phyloP scores from a whole-genome alignment of 169 alveolate genomes.

The Plasmodium fragile region DNA sequence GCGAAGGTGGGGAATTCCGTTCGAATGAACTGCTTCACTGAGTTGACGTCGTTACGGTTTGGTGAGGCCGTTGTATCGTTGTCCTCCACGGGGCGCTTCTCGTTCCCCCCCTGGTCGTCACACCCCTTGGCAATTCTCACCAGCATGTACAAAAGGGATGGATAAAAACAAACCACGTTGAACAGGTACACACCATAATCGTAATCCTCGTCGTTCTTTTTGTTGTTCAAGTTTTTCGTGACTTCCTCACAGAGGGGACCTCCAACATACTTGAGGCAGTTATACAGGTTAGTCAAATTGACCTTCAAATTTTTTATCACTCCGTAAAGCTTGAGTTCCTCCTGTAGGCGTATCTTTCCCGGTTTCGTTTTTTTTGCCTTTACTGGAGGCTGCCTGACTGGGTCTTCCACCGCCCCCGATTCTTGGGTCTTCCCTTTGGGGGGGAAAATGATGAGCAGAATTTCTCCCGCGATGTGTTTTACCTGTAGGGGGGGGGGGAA shows the following conservation, averaged over 20 bases:
- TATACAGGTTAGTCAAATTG: conserved; percentile 26
- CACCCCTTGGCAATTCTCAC: neutral
- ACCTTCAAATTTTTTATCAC: conserved; percentile 38
- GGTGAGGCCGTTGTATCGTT: neutral
- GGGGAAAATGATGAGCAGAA: neutral
- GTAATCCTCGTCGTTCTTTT: conserved; percentile 26
- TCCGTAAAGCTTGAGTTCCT: conserved; percentile 15
- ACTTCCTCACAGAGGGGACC: conserved; percentile 21
- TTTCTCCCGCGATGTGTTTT: neutral
- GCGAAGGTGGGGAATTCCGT: conserved; percentile 4
- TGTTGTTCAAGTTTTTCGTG: neutral
- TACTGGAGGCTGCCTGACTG: neutral
- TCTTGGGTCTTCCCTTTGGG: neutral
- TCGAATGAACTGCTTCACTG: neutral
- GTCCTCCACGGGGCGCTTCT: neutral
- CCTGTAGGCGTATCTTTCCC: conserved; percentile 5
- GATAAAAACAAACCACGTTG: conserved; percentile 51
- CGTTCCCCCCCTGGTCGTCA: neutral
- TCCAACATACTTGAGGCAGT: conserved; percentile 59
- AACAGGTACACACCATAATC: conserved; percentile 28
- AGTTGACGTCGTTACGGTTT: neutral
- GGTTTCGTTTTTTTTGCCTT: conserved; percentile 1
- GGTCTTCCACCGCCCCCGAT: neutral
- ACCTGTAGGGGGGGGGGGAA: neutral
- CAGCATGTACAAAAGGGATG: conserved; percentile 36